These are phyloP conservation scores for barley (Hordeum vulgare) DNA, from an alignment of 176 grass and related monocot genomes.

Conservation along the genomic window DNA sequence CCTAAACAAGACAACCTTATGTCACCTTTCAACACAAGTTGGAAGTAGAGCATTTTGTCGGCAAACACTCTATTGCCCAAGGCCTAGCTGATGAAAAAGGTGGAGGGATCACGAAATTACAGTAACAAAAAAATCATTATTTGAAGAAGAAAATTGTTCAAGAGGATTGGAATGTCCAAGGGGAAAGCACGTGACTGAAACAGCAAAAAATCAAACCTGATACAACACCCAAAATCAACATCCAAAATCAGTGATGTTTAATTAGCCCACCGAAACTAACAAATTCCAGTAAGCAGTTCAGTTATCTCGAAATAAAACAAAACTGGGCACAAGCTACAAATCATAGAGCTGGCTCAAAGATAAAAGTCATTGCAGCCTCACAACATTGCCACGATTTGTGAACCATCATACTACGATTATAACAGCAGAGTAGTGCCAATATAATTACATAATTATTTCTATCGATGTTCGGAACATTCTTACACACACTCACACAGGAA, in stretches of 20 bases:
- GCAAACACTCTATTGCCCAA: neutral
- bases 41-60: neutral
- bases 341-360: neutral
- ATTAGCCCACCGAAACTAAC: too few relatives aligned
- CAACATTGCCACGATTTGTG: neutral
- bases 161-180: neutral
- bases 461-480: neutral
- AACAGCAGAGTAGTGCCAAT: neutral
- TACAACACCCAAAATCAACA: too few relatives aligned
- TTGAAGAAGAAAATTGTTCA: too few relatives aligned
- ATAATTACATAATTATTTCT: neutral
- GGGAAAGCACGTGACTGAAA: neutral
- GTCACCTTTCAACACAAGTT: neutral
- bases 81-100: too few relatives aligned
- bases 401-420: neutral
- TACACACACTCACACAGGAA: neutral
- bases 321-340: too few relatives aligned
- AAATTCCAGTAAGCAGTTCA: too few relatives aligned
- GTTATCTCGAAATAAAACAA: too few relatives aligned
- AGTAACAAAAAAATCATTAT: neutral
- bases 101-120: neutral
- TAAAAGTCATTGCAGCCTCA: neutral
- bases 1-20: neutral
- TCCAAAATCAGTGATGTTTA: too few relatives aligned
- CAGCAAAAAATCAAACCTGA: too few relatives aligned